Base-by-base conservation (phyloP, 352 stramenopile species). In the Pythium monospermum region DNA sequence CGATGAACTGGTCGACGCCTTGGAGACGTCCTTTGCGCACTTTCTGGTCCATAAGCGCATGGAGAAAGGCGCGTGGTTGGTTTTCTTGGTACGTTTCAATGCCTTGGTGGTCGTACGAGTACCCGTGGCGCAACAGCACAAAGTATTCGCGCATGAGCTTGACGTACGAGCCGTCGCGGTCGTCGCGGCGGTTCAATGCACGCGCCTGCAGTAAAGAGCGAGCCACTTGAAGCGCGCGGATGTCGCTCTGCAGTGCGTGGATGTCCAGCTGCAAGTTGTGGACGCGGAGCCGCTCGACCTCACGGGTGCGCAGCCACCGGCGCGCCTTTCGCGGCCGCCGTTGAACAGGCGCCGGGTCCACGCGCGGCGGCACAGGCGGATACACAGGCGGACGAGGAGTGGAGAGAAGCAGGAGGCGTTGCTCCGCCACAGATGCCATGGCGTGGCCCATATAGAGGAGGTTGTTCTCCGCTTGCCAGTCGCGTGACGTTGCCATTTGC, bases 221-320 rank as follows among this genome's bases (percentile, higher is more conserved):
- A 23, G 59, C 45, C 36, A 46, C 59, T 33, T 56, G 30, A 18
- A 74, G 57, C 31, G 58, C 48, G 15, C 61, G 58, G 50, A 75
- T 64, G 48, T 75, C 68, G 37, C 69, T 67, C 37, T 64, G 53
- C 33, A 78, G 42, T n/a, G 43, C 65, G 49, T 75, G 54, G 15
- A 74, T 45, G 48, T 78, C 65, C 13, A 78, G 53, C 44, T 59
- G 51, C 23, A 78, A 49, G 28, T 71, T 71, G 47, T 70, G 69
- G 27, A 57, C 32, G 4, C 59, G 55, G 4, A 68, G 58, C 19
- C 60, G 58, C 39, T 77, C 64, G 21, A 21, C 23, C 35, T 65
- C 57, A 12, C 49, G 57, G 28, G 49, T 52, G 13, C 56, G 56
- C 56, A 55, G 45, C 55, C 54, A 56, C 39, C 21, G 49, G 31